A percentile compares a stretch with the other conserved stretches of the same genome.
These are phyloP conservation scores for Xylaria sp. DNA, from an alignment of 495 filamentous ascomycete species.

Conservation along the genomic window DNA sequence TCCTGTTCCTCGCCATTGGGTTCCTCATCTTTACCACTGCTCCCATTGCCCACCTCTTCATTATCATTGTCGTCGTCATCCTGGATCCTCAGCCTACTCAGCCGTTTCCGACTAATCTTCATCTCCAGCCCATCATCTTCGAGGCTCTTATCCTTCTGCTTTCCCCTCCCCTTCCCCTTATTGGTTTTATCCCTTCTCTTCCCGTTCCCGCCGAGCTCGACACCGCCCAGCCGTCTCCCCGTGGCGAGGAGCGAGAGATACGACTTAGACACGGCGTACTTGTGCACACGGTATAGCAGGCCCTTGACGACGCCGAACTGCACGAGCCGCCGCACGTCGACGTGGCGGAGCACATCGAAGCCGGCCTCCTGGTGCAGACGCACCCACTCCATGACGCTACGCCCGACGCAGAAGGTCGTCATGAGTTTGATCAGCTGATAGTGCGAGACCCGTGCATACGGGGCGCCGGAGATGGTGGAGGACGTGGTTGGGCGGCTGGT, in stretches of 20 bases:
- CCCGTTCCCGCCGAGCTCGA: constrained; percentile 23
- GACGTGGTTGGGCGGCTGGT: constrained; percentile 36
- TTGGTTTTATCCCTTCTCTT: neutral
- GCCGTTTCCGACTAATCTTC: constrained; percentile 14
- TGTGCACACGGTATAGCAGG: constrained; percentile 91
- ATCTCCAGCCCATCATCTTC: constrained; percentile 27
- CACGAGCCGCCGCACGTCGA: constrained; percentile 90
- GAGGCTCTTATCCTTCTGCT: neutral
- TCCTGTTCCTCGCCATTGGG: constrained; percentile 29
- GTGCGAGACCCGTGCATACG: constrained; percentile 46
- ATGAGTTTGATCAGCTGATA: constrained; percentile 74
- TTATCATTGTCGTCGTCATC: constrained; percentile 8
- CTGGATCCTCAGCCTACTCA: neutral
- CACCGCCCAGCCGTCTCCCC: constrained; percentile 46
- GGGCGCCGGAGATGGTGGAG: neutral
- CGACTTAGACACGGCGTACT: constrained; percentile 76
- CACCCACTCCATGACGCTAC: constrained; percentile 83
- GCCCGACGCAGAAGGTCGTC: constrained; percentile 75
- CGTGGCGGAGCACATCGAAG: constrained; percentile 65
- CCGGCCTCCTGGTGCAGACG: constrained; percentile 67
- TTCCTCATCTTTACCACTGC: neutral
- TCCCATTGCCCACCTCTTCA: neutral
- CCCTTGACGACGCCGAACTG: constrained; percentile 97
- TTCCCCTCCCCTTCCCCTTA: constrained; percentile 15
- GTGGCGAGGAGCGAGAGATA: constrained; percentile 53